Conservation (phyloP, 192 early-diverging fungal genomes). For the Nowakowskiella sp. region DNA sequence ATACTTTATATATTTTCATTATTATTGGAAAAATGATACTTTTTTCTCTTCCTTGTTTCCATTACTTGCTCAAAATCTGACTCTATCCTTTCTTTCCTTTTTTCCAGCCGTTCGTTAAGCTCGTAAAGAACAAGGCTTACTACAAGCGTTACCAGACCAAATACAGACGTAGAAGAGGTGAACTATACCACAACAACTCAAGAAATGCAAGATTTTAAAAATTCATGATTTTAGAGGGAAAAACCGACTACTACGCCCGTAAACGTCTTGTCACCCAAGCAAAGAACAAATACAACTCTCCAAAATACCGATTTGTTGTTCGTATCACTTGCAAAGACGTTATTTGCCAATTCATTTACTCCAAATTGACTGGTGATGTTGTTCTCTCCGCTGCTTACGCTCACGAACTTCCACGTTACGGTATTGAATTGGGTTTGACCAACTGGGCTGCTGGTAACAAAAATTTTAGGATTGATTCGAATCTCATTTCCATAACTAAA, state of each 20-base stretch:
- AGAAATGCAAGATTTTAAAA: too few relatives aligned
- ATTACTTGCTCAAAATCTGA: too few relatives aligned
- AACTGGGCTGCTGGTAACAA: constrained; percentile 88
- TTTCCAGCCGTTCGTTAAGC: constrained; percentile 59
- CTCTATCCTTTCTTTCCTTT: too few relatives aligned
- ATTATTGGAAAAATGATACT: too few relatives aligned
- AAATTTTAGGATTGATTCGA: background rate
- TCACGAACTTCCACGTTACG: constrained; percentile 93
- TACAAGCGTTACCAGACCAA: constrained; percentile 99
- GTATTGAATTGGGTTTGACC: constrained; percentile 96
- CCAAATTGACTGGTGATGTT: constrained; percentile 95
- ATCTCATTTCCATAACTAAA: background rate
- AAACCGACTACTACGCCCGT: constrained; percentile 99
- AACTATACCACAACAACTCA: constrained; percentile 15
- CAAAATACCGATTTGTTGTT: constrained; percentile 99
- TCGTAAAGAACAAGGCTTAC: constrained; percentile 98
- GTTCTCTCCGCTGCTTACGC: constrained; percentile 92
- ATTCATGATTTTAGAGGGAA: constrained; percentile 93
- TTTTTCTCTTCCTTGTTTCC: too few relatives aligned
- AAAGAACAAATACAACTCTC: constrained; percentile 99
- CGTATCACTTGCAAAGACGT: constrained; percentile 99
- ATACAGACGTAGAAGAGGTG: constrained; percentile 97
- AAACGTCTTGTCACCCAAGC: constrained; percentile 98
- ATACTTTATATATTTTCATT: too few relatives aligned
- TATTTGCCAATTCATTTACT: constrained; percentile 93